phyloP scores from a whole-genome alignment of 2,329 filamentous ascomycete species.

The Colletotrichum trifolii region DNA sequence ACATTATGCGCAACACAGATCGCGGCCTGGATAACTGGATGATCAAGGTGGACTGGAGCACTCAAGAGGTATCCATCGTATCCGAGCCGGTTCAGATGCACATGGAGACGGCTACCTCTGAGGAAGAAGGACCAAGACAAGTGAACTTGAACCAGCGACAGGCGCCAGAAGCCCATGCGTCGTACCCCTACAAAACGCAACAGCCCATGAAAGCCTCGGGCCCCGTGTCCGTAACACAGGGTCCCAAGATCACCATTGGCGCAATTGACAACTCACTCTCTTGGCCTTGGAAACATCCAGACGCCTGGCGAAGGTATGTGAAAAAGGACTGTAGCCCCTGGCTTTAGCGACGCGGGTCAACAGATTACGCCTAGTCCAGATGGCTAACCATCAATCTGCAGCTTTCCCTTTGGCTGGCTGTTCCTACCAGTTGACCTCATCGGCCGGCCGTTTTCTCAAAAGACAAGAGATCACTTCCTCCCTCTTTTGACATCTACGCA shows the following conservation, averaged over 20 bases:
- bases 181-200: conserved; percentile 79
- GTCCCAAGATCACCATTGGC: conserved; percentile 78
- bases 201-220: conserved; percentile 86
- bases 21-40: conserved; percentile 99
- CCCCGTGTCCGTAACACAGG: conserved; percentile 55
- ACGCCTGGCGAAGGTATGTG: conserved; percentile 76
- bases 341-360: background rate
- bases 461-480: conserved; percentile 94
- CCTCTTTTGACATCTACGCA: conserved; percentile 92
- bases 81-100: conserved; percentile 81
- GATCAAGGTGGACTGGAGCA: conserved; percentile 93
- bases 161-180: conserved; percentile 52
- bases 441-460: conserved; percentile 93
- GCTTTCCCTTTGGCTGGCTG: conserved; percentile 98
- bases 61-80: conserved; percentile 84
- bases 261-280: conserved; percentile 98
- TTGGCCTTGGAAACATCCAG: conserved; percentile 99
- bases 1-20: conserved; percentile 99
- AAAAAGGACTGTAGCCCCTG: background rate
- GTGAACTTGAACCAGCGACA: conserved; percentile 62
- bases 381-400: conserved; percentile 48
- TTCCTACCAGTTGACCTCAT: conserved; percentile 97
- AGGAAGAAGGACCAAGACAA: conserved; percentile 69
- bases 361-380: background rate
- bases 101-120: conserved; percentile 60